Conservation (phyloP, 352 stramenopile species). For the Pythium aphanidermatum region DNA sequence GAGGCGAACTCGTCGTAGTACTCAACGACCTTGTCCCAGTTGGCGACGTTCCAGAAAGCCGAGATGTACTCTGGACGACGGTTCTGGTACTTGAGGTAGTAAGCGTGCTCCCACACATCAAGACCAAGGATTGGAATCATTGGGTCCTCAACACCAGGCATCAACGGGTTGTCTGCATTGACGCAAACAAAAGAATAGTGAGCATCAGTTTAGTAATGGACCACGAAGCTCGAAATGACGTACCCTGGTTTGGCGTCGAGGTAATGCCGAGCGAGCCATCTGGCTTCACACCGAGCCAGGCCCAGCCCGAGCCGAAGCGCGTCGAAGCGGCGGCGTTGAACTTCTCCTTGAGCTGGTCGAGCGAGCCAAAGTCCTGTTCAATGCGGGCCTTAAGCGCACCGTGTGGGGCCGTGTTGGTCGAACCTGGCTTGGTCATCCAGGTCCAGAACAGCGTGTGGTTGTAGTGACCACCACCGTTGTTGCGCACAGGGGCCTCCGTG, state of each 20-base stretch:
- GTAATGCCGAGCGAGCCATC: slow-evolving; percentile 93
- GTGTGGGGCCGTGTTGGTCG: slow-evolving; percentile 72
- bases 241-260: slow-evolving; percentile 94
- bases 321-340: slow-evolving; percentile 85
- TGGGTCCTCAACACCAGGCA: slow-evolving; percentile 65
- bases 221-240: background rate
- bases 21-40: slow-evolving; percentile 91
- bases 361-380: slow-evolving; percentile 86
- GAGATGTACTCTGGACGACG: slow-evolving; percentile 94
- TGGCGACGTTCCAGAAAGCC: slow-evolving; percentile 98
- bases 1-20: slow-evolving; percentile 90
- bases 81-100: slow-evolving; percentile 98
- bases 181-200: slow-evolving; percentile 1
- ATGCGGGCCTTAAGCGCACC: slow-evolving; percentile 81
- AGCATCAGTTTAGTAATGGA: background rate
- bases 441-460: slow-evolving; percentile 92
- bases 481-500: slow-evolving; percentile 69
- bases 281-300: slow-evolving; percentile 81
- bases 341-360: slow-evolving; percentile 86
- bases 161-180: slow-evolving; percentile 76
- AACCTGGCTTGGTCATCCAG: slow-evolving; percentile 81
- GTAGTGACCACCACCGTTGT: slow-evolving; percentile 84
- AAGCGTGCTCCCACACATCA: slow-evolving; percentile 96
- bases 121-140: slow-evolving; percentile 92
- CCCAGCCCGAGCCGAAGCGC: slow-evolving; percentile 89